phyloP scores from a whole-genome alignment of 768 basidiomycete species.

The Agaricus subrufescens region DNA sequence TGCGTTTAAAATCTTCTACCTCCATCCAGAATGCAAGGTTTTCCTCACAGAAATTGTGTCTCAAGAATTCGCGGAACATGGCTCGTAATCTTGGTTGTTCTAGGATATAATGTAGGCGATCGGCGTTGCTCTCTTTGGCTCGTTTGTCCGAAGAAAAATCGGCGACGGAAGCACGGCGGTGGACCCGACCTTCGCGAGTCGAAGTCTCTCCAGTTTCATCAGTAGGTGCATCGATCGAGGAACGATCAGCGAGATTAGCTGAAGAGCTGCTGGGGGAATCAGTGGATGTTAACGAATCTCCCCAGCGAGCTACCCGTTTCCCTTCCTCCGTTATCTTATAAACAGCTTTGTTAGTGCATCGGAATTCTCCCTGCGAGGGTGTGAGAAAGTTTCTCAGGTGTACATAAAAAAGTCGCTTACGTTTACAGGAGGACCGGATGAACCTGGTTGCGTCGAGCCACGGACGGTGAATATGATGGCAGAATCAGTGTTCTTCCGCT shows the following conservation, averaged over 20 bases:
- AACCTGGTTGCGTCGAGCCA: constrained; percentile 70
- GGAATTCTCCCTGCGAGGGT: constrained; percentile 69
- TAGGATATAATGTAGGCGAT: constrained; percentile 85
- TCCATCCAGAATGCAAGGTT: constrained; percentile 97
- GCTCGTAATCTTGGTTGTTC: constrained; percentile 87
- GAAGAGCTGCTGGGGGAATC: constrained; percentile 67
- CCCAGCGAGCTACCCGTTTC: constrained; percentile 82
- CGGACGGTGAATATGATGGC: constrained; percentile 92
- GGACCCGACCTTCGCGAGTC: constrained; percentile 55
- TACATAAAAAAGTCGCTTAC: constrained; percentile 36
- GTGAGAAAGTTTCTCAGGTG: constrained; percentile 13
- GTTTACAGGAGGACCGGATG: constrained; percentile 55
- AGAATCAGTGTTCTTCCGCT: constrained; percentile 86
- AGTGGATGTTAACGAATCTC: constrained; percentile 33
- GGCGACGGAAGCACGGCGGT: constrained; percentile 72
- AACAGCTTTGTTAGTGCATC: constrained; percentile 91
- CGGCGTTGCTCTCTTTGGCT: constrained; percentile 85
- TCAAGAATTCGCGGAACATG: constrained; percentile 92
- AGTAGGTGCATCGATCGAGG: constrained; percentile 51
- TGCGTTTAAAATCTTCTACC: constrained; percentile 93
- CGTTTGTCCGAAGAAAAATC: constrained; percentile 57
- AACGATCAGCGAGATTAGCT: constrained; percentile 53
- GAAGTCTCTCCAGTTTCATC: constrained; percentile 27
- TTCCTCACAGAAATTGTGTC: constrained; percentile 96
- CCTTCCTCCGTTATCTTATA: constrained; percentile 96